Base-by-base conservation (phyloP, 1,284 basidiomycete genomes). In the Bondarzewia mesenterica region DNA sequence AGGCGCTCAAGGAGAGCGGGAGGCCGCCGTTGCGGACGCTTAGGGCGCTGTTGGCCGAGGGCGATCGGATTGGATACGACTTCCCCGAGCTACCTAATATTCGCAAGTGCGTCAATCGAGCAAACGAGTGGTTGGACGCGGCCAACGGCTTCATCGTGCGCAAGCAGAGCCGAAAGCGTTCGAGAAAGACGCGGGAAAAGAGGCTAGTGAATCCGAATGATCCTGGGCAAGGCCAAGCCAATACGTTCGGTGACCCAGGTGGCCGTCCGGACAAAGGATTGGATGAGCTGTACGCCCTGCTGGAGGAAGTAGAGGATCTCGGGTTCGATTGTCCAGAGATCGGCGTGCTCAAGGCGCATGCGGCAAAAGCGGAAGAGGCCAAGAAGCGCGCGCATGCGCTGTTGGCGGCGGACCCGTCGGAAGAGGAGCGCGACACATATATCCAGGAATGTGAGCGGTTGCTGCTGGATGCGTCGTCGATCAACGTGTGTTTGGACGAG, bases 251-350 rank as follows among this genome's bases (percentile, higher is more conserved):
- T 18, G 83, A 85, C 50, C 69, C 72, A 4, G 72, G 72, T 12
- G 85, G 88, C 51, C 74, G 77, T 52, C 81, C 82, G 8, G 83
- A 88, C 53, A 81, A 80, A 42, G 71, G 75, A 32, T 62, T 89
- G 37, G 74, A 75, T 27, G 85, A 89, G 51, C 70, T 91, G 15
- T 80, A 83, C 54, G 67, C 70, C 8, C 69, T 91, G 21, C 65
- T 92, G n/a, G 61, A 63, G 6, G 84, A 91, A 58, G 86, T 87
- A 3, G 78, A 85, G 41, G 70, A 64, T 15, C 76, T 93, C 18
- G 89, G 89, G 1, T 92, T 93, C 58, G 89, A 93, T 53, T 77
- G 79, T 48, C 75, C 78, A 5, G 90, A 93, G 65, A 85, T 90
- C 36, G 67, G 62, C 12, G 61, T 69, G 12, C 73, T 93, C 26